These are phyloP conservation scores for Calonectria pauciramosa DNA, from an alignment of 2,329 filamentous ascomycete genomes.

Conservation along the genomic window DNA sequence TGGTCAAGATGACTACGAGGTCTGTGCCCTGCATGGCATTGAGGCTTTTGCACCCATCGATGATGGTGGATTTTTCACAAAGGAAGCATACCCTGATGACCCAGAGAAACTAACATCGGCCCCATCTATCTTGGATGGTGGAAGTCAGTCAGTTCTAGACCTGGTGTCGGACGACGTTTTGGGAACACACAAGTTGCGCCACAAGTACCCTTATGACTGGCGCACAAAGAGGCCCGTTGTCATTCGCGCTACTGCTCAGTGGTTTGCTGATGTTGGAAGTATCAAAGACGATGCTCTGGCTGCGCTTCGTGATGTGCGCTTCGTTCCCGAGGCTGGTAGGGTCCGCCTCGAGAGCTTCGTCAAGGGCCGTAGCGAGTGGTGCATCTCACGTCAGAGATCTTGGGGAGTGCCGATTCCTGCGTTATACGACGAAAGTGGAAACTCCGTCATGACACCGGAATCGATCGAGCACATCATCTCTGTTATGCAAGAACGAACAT, in stretches of 20 bases:
- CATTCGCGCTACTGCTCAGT: constrained; percentile 92
- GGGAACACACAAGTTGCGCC: constrained; percentile 77
- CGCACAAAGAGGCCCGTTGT: constrained; percentile 94
- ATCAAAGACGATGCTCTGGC: constrained; percentile 83
- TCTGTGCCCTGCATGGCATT: constrained; percentile 79
- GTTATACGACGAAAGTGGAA: constrained; percentile 80
- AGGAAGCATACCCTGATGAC: constrained; percentile 80
- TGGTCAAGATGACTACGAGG: constrained; percentile 95
- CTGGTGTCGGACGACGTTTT: constrained; percentile 78
- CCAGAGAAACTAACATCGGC: constrained; percentile 75
- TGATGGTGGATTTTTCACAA: constrained; percentile 84
- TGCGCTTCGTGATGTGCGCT: constrained; percentile 79
- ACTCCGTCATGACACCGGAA: constrained; percentile 83
- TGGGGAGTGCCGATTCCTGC: constrained; percentile 98
- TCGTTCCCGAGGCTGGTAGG: constrained; percentile 82
- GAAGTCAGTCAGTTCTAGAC: constrained; percentile 77
- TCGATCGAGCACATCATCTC: constrained; percentile 88
- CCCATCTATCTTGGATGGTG: constrained; percentile 78
- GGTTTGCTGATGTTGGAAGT: constrained; percentile 92
- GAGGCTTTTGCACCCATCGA: constrained; percentile 86
- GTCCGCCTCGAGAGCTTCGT: constrained; percentile 88
- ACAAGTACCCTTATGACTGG: constrained; percentile 99
- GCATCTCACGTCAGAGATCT: constrained; percentile 93
- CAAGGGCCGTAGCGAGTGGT: constrained; percentile 93
- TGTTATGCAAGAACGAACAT: constrained; percentile 81